phyloP scores from a whole-genome alignment of 2,329 filamentous ascomycete genomes.

The Cercospora sesami region DNA sequence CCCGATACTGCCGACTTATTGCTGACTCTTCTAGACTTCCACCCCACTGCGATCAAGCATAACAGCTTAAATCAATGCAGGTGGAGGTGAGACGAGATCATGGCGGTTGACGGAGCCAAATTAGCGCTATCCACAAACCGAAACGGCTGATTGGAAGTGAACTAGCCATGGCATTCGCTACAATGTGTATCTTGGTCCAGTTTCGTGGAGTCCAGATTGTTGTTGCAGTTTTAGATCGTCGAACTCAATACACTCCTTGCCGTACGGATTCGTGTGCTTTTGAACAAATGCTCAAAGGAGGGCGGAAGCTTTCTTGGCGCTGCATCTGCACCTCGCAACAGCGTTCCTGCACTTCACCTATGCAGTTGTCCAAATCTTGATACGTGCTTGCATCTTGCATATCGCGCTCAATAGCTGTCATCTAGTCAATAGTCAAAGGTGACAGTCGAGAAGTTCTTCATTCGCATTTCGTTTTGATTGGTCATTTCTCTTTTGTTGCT shows the following conservation, averaged over 20 bases:
- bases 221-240: constrained; percentile 16
- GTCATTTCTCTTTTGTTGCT: background rate
- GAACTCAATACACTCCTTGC: constrained; percentile 23
- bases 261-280: background rate
- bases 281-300: background rate
- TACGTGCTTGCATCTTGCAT: background rate
- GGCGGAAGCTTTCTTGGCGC: background rate
- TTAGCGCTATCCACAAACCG: background rate
- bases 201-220: constrained; percentile 1
- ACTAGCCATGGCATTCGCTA: background rate
- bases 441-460: background rate
- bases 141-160: background rate
- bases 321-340: background rate
- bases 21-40: constrained; percentile 28
- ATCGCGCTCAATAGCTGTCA: background rate
- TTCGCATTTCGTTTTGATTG: background rate
- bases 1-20: background rate
- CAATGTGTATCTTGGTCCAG: constrained; percentile 6
- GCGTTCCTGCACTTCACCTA: background rate
- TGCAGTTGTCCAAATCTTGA: background rate
- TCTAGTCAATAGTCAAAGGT: background rate
- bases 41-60: constrained; percentile 33
- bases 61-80: constrained; percentile 16
- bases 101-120: background rate
- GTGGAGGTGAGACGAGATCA: background rate